phyloP scores from a whole-genome alignment of 768 basidiomycete genomes.

The Xanthoconium stramineum region DNA sequence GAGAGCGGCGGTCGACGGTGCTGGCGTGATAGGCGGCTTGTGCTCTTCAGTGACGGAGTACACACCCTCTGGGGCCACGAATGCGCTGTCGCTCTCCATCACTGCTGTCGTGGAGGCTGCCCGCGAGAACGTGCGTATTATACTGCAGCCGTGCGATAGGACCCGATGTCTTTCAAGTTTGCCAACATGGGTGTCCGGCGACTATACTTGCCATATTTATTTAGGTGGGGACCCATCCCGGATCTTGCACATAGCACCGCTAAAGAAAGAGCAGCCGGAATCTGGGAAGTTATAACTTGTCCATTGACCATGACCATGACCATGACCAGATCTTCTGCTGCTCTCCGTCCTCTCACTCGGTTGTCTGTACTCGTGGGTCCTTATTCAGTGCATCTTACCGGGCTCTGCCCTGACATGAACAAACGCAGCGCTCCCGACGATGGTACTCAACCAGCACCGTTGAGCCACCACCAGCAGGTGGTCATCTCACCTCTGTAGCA shows the following conservation, averaged over 20 bases:
- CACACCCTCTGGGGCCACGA: slow-evolving; percentile 87
- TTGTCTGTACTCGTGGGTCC: slow-evolving; percentile 17
- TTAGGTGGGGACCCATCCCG: slow-evolving; percentile 10
- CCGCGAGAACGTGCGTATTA: slow-evolving; percentile 14
- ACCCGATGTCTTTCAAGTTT: neutral
- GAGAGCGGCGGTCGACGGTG: slow-evolving; percentile 33
- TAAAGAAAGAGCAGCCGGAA: neutral
- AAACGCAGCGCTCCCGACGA: slow-evolving; percentile 28
- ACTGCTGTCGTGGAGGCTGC: slow-evolving; percentile 4
- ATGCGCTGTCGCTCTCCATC: slow-evolving; percentile 83
- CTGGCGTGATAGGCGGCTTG: slow-evolving; percentile 54
- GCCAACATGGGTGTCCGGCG: slow-evolving; percentile 7
- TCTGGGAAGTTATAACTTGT: slow-evolving; percentile 1
- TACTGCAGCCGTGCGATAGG: neutral
- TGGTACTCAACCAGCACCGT: slow-evolving; percentile 48
- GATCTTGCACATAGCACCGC: slow-evolving; percentile 24
- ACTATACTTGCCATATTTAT: no score
- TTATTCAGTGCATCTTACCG: neutral
- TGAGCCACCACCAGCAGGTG: slow-evolving; percentile 75
- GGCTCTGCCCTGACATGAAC: neutral
- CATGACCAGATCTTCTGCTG: slow-evolving; percentile 2
- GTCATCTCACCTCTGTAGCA: slow-evolving; percentile 70
- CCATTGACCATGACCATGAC: slow-evolving; percentile 22
- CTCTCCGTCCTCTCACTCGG: slow-evolving; percentile 21
- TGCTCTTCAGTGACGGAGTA: slow-evolving; percentile 87